Evolutionary conservation across 176 grass and related monocot species (phyloP), one percentile per base, ranked within the genome.

Genomic region (Tillandsia leiboldiana): DNA sequence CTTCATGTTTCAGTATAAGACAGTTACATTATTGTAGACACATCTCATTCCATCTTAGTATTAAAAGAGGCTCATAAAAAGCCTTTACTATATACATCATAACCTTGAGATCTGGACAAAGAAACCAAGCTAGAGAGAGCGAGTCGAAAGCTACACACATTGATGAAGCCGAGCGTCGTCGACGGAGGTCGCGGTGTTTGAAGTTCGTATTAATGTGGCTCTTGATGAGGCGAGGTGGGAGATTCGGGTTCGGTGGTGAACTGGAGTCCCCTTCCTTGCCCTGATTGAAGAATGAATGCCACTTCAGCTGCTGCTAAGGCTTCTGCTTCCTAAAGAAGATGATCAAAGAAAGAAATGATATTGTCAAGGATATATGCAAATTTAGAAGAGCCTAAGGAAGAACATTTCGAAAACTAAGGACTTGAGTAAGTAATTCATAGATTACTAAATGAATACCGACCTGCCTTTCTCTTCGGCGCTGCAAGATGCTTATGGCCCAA

Each of bases 281-380:
- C 92, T 5, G 92, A 89, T 73, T 89, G 92, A 50, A 96, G 83
- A 65, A 96, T 96, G 78, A 91, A 96, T 75, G 88, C 86, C 71
- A 96, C 86, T 76, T 92, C 92, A 10, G 81, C 85, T 72, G 92
- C 88, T 71, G 91, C 91, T 63, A 96, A 75, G 66, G 84, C 84
- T 75, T 79, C 77, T 56, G 78, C 88, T 81, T 92, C 86, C 83
- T 89, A 78, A 63, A 72, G 33, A 42, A 42, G 33, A 33, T 5
- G 29, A 42, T 42, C 33, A 42, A 42, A 42, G 33, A 42, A 42
- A 42, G 33, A 42, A 42, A 7, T 6, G 33, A 42, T 42, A 24
- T 24, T 24, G 33, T 42, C 7, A 42, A 42, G 4, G 7, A 42
- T 42, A 42, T 42, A 42, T 7, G 33, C 5, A 42, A 42, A 7